Evolutionary conservation across 2,329 filamentous ascomycete species (phyloP).

Genomic region (Cladosporium sp.): DNA sequence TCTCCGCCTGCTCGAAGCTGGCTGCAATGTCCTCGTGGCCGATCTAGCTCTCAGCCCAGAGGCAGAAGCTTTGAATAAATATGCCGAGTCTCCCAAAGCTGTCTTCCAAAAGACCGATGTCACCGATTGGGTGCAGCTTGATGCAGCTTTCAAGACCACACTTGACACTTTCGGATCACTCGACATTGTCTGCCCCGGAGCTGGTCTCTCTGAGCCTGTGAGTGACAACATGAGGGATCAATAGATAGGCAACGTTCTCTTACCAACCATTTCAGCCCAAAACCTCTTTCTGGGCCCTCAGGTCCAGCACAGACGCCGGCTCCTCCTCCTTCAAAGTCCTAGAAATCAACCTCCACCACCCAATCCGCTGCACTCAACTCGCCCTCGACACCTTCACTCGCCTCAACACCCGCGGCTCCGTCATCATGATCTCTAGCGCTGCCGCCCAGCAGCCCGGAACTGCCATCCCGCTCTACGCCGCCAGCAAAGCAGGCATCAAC

Average conservation of each 20-base stretch:
- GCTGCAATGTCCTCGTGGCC: constrained; percentile 39
- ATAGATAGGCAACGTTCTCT: not conserved
- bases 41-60: constrained; percentile 43
- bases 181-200: constrained; percentile 43
- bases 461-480: constrained; percentile 37
- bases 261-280: constrained; percentile 1
- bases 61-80: constrained; percentile 23
- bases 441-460: constrained; percentile 36
- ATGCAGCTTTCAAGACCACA: constrained; percentile 44
- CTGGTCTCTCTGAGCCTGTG: constrained; percentile 39
- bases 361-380: constrained; percentile 41
- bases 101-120: constrained; percentile 43
- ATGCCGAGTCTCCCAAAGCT: constrained; percentile 25
- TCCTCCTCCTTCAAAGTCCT: constrained; percentile 26
- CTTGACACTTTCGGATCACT: constrained; percentile 39
- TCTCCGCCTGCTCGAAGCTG: constrained; percentile 3
- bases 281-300: constrained; percentile 12
- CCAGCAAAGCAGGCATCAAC: constrained; percentile 38
- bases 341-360: constrained; percentile 43
- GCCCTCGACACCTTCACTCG: constrained; percentile 36
- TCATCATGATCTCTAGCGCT: constrained; percentile 39
- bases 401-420: constrained; percentile 11
- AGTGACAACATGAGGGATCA: not conserved
- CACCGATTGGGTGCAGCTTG: constrained; percentile 44
- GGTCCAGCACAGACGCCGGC: constrained; percentile 2